Conservation (phyloP, 306 rosid species). For the Malus domestica region ASM211411v1 NC_041795.1:25546001-25546500, state of each 20-base stretch:
- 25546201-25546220: no score
- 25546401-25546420: slow-evolving; percentile 61
- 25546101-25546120: no score
- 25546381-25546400: slow-evolving; percentile 41
- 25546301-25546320: slow-evolving; percentile 79
- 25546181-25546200: no score
- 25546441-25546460: slow-evolving; percentile 28
- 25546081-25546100: no score
- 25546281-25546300: slow-evolving; percentile 41
- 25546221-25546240: background rate
- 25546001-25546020: no score
- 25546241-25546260: background rate
- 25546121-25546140: no score
- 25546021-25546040: no score
- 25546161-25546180: no score
- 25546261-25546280: slow-evolving; percentile 47
- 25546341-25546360: slow-evolving; percentile 40
- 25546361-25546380: slow-evolving; percentile 13
- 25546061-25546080: no score
- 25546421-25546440: slow-evolving; percentile 27
- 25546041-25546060: no score
- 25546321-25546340: slow-evolving; percentile 40
- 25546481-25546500: slow-evolving; percentile 83
- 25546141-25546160: no score
- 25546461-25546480: slow-evolving; percentile 79